A percentile compares a stretch with the other conserved stretches of the same genome.
Evolutionary conservation across 768 basidiomycete genomes (phyloP).

Genomic region (Mycena filopes): DNA sequence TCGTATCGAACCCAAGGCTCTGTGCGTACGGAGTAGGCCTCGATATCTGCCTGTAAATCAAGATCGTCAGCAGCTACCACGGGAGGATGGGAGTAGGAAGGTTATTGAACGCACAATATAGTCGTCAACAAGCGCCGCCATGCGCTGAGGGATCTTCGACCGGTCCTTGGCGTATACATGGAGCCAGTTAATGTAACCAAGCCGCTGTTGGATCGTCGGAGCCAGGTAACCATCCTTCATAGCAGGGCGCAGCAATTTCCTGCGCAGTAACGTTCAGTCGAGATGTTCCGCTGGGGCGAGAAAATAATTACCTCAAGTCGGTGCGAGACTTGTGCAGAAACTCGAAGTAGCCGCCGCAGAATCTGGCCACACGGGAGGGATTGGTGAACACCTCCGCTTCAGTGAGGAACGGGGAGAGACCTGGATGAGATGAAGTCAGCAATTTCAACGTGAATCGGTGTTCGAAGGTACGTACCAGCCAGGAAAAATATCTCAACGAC

Average conservation of each 20-base stretch:
- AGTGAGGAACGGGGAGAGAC: not conserved
- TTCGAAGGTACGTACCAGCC: not conserved
- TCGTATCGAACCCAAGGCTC: not conserved
- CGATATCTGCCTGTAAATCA: too few relatives aligned
- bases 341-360: not conserved
- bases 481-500: not conserved
- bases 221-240: constrained; percentile 1
- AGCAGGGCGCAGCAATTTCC: not conserved
- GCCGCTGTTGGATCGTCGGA: not conserved
- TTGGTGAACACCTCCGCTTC: not conserved
- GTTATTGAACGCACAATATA: not conserved
- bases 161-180: not conserved
- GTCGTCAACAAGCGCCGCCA: not conserved
- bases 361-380: not conserved
- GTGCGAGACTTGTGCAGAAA: not conserved
- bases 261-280: not conserved
- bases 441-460: too few relatives aligned
- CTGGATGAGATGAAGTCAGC: not conserved
- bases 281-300: too few relatives aligned
- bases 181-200: not conserved
- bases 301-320: not conserved
- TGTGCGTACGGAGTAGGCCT: too few relatives aligned
- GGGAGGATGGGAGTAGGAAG: not conserved
- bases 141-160: not conserved
- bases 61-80: too few relatives aligned